phyloP scores from a whole-genome alignment of 2,329 filamentous ascomycete species.

The Apiospora kogelbergensis region DNA sequence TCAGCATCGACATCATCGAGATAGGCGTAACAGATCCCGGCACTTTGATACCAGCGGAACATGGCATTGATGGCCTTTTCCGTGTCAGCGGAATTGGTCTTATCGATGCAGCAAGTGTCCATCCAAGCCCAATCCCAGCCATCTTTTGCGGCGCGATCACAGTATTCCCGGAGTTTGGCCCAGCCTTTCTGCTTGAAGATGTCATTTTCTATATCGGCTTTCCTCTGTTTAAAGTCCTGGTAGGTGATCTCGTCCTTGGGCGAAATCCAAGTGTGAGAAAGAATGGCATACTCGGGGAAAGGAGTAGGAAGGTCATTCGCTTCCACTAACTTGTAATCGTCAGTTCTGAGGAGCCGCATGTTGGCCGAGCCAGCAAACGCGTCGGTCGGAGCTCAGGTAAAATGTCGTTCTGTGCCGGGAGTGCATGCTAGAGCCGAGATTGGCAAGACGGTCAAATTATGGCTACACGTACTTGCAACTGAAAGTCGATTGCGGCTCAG shows the following conservation, averaged over 20 bases:
- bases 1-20: slow-evolving; percentile 12
- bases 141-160: slow-evolving; percentile 15
- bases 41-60: slow-evolving; percentile 17
- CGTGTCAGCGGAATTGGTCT: slow-evolving; percentile 13
- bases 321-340: background rate
- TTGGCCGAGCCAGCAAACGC: background rate
- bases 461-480: no score
- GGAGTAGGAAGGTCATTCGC: background rate
- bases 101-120: slow-evolving; percentile 19
- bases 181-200: slow-evolving; percentile 17
- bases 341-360: slow-evolving; percentile 6
- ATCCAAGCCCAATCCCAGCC: slow-evolving; percentile 17
- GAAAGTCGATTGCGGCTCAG: no score
- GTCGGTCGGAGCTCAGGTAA: background rate
- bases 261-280: slow-evolving; percentile 17
- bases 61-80: slow-evolving; percentile 16
- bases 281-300: slow-evolving; percentile 14
- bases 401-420: background rate
- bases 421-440: background rate
- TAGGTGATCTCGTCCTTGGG: slow-evolving; percentile 17
- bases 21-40: slow-evolving; percentile 15
- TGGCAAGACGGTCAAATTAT: background rate
- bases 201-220: slow-evolving; percentile 12
- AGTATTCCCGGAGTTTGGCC: slow-evolving; percentile 16
- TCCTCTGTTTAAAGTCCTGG: slow-evolving; percentile 16